Conservation (phyloP, 352 stramenopile species). For the Thraustochytrium striatum region DNA sequence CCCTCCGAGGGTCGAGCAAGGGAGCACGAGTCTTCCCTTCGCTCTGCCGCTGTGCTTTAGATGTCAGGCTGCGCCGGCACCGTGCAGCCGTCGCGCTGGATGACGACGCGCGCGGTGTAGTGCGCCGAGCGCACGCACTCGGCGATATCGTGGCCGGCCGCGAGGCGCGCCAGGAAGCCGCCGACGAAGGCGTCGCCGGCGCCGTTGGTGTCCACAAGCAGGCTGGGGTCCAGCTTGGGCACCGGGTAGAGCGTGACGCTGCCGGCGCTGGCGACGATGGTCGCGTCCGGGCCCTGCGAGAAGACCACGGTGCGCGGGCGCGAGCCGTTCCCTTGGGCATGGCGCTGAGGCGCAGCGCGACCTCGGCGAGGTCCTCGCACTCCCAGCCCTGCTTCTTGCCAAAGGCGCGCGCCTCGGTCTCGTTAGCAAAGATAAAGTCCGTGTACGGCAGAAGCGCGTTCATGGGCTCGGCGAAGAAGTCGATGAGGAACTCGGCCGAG, state of each 20-base stretch:
- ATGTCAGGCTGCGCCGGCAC: conserved; percentile 86
- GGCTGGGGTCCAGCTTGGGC: conserved; percentile 68
- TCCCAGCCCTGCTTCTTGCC: conserved; percentile 81
- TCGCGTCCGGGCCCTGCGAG: conserved; percentile 90
- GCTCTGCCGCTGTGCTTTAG: no score
- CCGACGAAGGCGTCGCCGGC: conserved; percentile 98
- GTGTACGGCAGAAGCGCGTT: conserved; percentile 85
- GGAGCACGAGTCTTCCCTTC: no score
- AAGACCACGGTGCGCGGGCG: conserved; percentile 93
- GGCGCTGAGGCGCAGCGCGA: conserved; percentile 86
- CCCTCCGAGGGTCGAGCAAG: no score
- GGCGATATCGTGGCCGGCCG: conserved; percentile 70
- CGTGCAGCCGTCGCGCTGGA: conserved; percentile 92
- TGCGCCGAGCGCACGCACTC: conserved; percentile 93
- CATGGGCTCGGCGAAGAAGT: conserved; percentile 95
- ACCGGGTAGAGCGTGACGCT: conserved; percentile 86
- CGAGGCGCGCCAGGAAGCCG: conserved; percentile 90
- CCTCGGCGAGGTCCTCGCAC: conserved; percentile 67
- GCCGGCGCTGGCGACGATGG: conserved; percentile 91
- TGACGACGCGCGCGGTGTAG: conserved; percentile 92
- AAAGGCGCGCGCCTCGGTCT: conserved; percentile 94
- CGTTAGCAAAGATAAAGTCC: conserved; percentile 98
- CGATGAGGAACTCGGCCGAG: conserved; percentile 96
- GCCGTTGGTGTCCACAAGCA: conserved; percentile 98
- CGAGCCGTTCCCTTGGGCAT: conserved; percentile 84